Evolutionary conservation across 1,284 basidiomycete genomes (phyloP).

Genomic region (Moesziomyces antarcticus): DNA sequence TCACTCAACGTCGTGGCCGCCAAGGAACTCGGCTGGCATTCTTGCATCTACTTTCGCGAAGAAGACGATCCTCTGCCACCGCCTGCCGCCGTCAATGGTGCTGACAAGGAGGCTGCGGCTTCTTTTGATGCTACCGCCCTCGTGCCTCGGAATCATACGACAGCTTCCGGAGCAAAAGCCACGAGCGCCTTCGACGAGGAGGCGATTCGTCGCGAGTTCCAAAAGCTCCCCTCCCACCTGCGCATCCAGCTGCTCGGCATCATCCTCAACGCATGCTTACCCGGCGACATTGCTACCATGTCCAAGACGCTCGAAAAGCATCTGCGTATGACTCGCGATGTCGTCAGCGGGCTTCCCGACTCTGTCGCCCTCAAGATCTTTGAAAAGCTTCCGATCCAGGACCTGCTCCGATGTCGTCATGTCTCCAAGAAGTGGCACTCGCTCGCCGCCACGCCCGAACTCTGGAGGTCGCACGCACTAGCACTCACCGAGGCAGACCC

Average conservation of each 20-base stretch:
- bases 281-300: constrained; percentile 55
- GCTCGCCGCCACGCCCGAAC: constrained; percentile 76
- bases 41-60: constrained; percentile 60
- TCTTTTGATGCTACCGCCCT: constrained; percentile 24
- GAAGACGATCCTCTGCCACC: constrained; percentile 28
- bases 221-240: constrained; percentile 32
- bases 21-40: constrained; percentile 61
- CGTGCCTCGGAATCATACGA: constrained; percentile 2
- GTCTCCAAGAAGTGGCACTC: constrained; percentile 81
- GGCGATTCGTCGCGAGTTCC: constrained; percentile 36
- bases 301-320: constrained; percentile 78
- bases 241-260: constrained; percentile 53
- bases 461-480: constrained; percentile 83
- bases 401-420: constrained; percentile 70
- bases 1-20: constrained; percentile 60
- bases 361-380: constrained; percentile 77
- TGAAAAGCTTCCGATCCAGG: constrained; percentile 74
- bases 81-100: constrained; percentile 4
- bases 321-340: constrained; percentile 80
- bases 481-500: constrained; percentile 81
- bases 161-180: neutral
- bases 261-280: constrained; percentile 51
- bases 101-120: constrained; percentile 22
- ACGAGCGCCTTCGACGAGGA: constrained; percentile 43
- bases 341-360: constrained; percentile 79